phyloP scores from a whole-genome alignment of 345 rosid genomes.

The Nasturtium officinale region DNA sequence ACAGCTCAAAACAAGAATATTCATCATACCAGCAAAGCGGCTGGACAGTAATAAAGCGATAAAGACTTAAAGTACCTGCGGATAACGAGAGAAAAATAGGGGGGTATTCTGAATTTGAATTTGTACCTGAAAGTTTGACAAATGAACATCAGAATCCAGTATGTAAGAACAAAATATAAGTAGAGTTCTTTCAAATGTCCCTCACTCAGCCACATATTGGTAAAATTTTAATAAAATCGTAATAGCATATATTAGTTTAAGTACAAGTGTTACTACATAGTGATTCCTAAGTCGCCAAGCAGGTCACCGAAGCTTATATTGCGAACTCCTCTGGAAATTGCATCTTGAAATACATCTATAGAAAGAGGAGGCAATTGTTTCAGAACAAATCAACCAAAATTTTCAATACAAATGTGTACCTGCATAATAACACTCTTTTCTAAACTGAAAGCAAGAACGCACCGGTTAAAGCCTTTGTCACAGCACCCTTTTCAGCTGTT shows the following conservation, averaged over 20 bases:
- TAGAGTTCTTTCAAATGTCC: slow-evolving; percentile 1
- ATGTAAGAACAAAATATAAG: slow-evolving; percentile 3
- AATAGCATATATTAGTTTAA: neutral
- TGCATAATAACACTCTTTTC: slow-evolving; percentile 7
- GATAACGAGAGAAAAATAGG: slow-evolving; percentile 92
- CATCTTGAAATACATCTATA: slow-evolving; percentile 78
- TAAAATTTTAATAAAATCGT: neutral
- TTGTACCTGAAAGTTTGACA: slow-evolving; percentile 71
- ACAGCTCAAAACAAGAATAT: slow-evolving; percentile 21
- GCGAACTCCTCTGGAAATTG: slow-evolving; percentile 80
- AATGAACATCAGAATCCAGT: slow-evolving; percentile 28
- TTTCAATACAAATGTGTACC: neutral
- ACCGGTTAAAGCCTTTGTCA: slow-evolving; percentile 90
- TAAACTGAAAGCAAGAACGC: slow-evolving; percentile 25
- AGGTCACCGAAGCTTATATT: slow-evolving; percentile 95
- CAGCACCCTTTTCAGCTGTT: slow-evolving; percentile 76
- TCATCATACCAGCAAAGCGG: slow-evolving; percentile 4
- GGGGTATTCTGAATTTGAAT: slow-evolving; percentile 90
- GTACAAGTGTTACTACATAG: slow-evolving; percentile 60
- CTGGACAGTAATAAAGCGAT: neutral
- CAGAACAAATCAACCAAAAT: slow-evolving; percentile 14
- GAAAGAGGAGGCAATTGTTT: slow-evolving; percentile 27
- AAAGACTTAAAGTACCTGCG: slow-evolving; percentile 78
- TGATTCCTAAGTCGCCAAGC: slow-evolving; percentile 78
- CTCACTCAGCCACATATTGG: neutral